Evolutionary conservation across 345 rosid species (phyloP), one percentile per base, ranked within the genome.

Genomic region (Eucalyptus tenuipes): DNA sequence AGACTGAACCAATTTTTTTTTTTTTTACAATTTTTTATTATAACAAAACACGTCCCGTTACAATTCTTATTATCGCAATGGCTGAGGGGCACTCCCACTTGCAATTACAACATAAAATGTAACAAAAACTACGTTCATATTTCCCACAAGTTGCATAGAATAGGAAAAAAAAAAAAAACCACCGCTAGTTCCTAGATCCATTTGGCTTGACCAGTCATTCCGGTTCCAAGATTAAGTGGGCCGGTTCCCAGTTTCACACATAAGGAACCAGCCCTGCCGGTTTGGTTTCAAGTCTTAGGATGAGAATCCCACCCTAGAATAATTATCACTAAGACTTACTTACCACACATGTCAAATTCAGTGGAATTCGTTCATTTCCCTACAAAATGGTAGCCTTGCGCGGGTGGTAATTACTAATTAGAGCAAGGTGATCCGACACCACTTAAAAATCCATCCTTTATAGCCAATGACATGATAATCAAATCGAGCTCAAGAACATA

Each of bases 211-310:
- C 8, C 4, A 52, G 2, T 52, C 55, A 18, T 4, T 52, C 5
- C 1, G 6, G 25, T 24, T 57, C 2, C 33, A 29, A 61, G 0
- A 61, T 29, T 29, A 61, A 13, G 68, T 61, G 33, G 8, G 31
- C 15, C 2, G 8, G 7, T 61, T 27, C 31, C 33, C 0, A 2
- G 0, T 59, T 12, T 55, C 61, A 55, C 29, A 24, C 24, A 55
- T 55, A 22, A 24, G 6, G 13, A 55, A 55, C 0, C 1, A 0
- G 61, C 29, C 13, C 61, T 27, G 1, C 4, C 1, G 1, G 4
- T 59, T 1, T 12, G 13, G 31, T 59, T 27, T 27, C 7, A 25
- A 0, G 6, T 55, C 27, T 4, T 24, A 55, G 27, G 11, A 5
- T 55, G 61, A 6, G 13, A 55, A 55, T 0, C 6, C 66, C 13